Evolutionary conservation across 2,329 filamentous ascomycete genomes (phyloP), one percentile per base, ranked within the genome.

Genomic region (Fusarium sp.): DNA sequence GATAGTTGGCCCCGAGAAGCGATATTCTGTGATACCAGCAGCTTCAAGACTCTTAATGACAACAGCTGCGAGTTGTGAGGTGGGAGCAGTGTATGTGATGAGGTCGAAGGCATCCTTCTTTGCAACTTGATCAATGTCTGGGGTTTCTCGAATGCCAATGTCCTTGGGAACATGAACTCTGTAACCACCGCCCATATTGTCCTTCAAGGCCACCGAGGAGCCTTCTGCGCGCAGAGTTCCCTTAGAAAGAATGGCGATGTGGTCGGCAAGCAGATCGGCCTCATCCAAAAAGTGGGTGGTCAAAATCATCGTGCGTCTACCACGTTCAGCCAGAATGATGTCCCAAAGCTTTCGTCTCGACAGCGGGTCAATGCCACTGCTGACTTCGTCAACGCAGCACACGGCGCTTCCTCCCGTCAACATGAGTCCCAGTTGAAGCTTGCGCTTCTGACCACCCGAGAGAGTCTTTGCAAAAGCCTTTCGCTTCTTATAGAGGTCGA

Each of bases 231-330:
- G 93, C 5, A 97, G 86, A 4, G 90, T 91, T 25, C 95, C 95
- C 79, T 94, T 95, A 7, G 94, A 97, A 16, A 98, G 84, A 60
- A 98, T 94, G 4, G 92, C 93, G 73, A 98, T 97, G 69, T 95
- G 92, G 79, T 98, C 96, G 0, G 95, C 93, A 2, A 98, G 87
- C 3, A 97, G 86, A 79, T 98, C 95, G 1, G 95, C 96, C 82
- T 98, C 96, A 78, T 98, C 96, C 13, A 98, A 86, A 81, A 97
- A 98, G 81, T 98, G 96, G 0, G 95, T 98, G 0, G 95, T 98
- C 64, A 98, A 82, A 46, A 98, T 89, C 76, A 97, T 93, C 0
- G 95, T 97, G 46, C 95, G 87, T 67, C 87, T 87, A 25, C 94
- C 95, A 64, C 95, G 90, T 81, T 97, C 95, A 3, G 93, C 93